phyloP scores from a whole-genome alignment of 305 asterid genomes.

The Euphrasia arctica region DNA sequence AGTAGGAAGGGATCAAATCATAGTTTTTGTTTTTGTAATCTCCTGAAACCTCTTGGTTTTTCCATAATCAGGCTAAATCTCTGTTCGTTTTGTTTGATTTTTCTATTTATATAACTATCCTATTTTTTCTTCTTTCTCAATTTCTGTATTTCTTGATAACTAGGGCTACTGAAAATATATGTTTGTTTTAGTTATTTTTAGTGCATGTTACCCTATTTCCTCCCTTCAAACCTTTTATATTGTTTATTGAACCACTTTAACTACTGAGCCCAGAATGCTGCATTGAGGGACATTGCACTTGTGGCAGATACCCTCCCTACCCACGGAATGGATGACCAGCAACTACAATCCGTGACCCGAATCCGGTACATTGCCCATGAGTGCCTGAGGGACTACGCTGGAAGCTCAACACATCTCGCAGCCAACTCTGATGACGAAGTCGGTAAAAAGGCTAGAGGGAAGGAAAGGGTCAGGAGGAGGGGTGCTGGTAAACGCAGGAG shows the following conservation, averaged over 20 bases:
- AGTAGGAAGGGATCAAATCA: background rate
- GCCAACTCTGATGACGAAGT: conserved; percentile 47
- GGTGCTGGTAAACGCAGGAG: conserved; percentile 60
- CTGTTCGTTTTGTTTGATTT: background rate
- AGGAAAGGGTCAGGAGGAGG: conserved; percentile 84
- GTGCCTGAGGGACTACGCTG: conserved; percentile 68
- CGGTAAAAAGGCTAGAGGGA: conserved; percentile 62
- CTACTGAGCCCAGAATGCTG: conserved; percentile 53
- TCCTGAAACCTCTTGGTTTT: background rate
- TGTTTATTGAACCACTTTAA: conserved; percentile 18
- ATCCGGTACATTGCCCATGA: conserved; percentile 72
- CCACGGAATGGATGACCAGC: conserved; percentile 85
- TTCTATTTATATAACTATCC: background rate
- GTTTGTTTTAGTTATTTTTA: background rate
- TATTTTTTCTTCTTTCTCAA: background rate
- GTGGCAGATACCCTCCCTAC: conserved; percentile 71
- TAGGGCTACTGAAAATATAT: background rate
- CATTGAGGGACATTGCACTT: conserved; percentile 78
- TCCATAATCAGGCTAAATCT: background rate
- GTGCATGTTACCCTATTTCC: background rate
- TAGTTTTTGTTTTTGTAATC: background rate
- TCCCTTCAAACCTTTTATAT: background rate
- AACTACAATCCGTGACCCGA: conserved; percentile 62
- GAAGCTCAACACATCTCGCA: conserved; percentile 36
- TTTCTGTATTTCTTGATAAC: too few species aligned